Conservation (phyloP, 2,329 filamentous ascomycete genomes). For the Penicillium corylophilum region DNA sequence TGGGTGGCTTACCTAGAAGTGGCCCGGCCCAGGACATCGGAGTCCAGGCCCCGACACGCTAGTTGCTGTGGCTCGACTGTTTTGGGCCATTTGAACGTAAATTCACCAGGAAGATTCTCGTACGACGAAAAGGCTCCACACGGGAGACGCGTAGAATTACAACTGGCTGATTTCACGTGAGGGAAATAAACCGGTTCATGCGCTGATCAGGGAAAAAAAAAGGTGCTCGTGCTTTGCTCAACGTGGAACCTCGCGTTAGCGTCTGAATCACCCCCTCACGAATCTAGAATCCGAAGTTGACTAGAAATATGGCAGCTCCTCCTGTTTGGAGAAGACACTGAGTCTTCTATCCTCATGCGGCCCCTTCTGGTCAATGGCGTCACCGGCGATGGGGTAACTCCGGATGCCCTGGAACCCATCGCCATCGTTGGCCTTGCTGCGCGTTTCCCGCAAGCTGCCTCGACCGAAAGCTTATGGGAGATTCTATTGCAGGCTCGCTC, state of each 20-base stretch:
- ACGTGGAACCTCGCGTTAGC: background rate
- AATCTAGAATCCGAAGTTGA: background rate
- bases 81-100: background rate
- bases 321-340: background rate
- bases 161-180: background rate
- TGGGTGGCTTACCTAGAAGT: too few species aligned
- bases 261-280: background rate
- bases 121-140: background rate
- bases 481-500: constrained; percentile 31
- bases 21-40: background rate
- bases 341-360: constrained; percentile 10
- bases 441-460: constrained; percentile 33
- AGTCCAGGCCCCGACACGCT: background rate
- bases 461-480: constrained; percentile 35
- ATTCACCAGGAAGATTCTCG: background rate
- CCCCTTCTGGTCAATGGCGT: constrained; percentile 1
- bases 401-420: constrained; percentile 24
- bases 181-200: background rate
- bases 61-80: background rate
- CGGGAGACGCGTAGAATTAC: background rate
- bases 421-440: constrained; percentile 39
- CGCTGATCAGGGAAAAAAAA: background rate
- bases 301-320: constrained; percentile 8
- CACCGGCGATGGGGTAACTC: background rate
- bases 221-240: background rate